Evolutionary conservation across 306 rosid species (phyloP), one percentile per base, ranked within the genome.

Genomic region (Lithocarpus polystachyus): DNA sequence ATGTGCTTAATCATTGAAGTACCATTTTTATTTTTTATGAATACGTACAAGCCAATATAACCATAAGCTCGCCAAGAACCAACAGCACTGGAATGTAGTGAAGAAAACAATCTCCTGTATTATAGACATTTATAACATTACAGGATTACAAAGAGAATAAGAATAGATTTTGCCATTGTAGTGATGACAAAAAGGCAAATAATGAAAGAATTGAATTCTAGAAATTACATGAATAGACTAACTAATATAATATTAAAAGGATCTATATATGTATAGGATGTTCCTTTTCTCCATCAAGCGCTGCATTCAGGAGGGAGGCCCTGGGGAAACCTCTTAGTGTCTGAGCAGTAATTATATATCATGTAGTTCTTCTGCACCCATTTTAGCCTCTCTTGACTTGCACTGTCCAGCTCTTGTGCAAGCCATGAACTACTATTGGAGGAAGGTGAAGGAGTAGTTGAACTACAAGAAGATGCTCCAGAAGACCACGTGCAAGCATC

Each of bases 331-430:
- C 91, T 73, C 74, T 76, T 83, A 1, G 48, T 6, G 56, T 89
- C 92, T 0, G 72, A 17, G 76, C 94, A 93, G 52, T 89, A 91
- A 72, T 91, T 81, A 56, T 93, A 93, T 4, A 93, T 89, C 97
- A 91, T 93, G 75, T 85, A 88, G 29, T 91, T 88, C 24, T 75
- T 84, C 74, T 88, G 91, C 57, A 79, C 92, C 94, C 90, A 87
- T 8, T 65, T 40, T 1, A 93, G 43, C 48, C 75, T 87, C 0
- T 81, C 72, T 17, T 86, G 86, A 2, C 80, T 51, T 2, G 84
- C 62, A 0, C 80, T 19, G 56, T 88, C 91, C 53, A 93, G 11
- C 64, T 88, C 76, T 14, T 88, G 61, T 0, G 79, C 70, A 37
- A 86, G 81, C 94, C 92, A 88, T 0, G 82, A 29, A 11, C 67